Base-by-base conservation (phyloP, 495 filamentous ascomycete species). In the Neurospora sp. region DNA sequence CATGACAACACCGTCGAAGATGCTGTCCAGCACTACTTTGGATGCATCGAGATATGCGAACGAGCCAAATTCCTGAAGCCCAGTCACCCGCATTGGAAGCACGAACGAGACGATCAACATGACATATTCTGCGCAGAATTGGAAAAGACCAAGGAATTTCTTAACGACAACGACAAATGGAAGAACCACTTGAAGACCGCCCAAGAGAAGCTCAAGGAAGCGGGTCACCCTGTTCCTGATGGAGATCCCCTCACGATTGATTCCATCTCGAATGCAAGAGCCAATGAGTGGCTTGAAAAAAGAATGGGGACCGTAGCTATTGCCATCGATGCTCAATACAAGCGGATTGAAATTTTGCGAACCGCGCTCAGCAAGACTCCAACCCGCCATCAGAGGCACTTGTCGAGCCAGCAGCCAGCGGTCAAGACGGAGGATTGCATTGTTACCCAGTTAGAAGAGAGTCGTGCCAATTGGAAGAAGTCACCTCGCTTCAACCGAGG, bases 21-120 rank as follows among this genome's bases (percentile, higher is more conserved):
- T 37, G 78, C 77, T 20, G 27, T 81, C 10, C 71, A 79, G 8
- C 81, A 81, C 47, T 82, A 77, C 69, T 69, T 79, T 47, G 81
- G 80, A 20, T 82, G 81, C 42, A 79, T 82, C 38, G 70, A 78
- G 14, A 76, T 81, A 22, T 16, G 20, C 4, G 73, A 81, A 0
- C 75, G 76, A 18, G 22, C 72, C 5, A 9, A 53, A 0, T 82
- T 81, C 38, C 75, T 79, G n/a, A 45, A 71, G 4, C 38, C 16
- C 3, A 5, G 42, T 0, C 69, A 72, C 18, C 1, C 7, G 2
- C 71, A 80, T n/a, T 79, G 78, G 78, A 0, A 76, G 65, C 6
- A 78, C 4, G 76, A 78, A 35, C 27, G 73, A 22, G 22, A 22
- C 22, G 22, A 22, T 47, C 44, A 47, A 47, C 10, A 47, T 47